These are phyloP conservation scores for Hemileia vastatrix DNA, from an alignment of 1,284 basidiomycete genomes.

Conservation along the genomic window DNA sequence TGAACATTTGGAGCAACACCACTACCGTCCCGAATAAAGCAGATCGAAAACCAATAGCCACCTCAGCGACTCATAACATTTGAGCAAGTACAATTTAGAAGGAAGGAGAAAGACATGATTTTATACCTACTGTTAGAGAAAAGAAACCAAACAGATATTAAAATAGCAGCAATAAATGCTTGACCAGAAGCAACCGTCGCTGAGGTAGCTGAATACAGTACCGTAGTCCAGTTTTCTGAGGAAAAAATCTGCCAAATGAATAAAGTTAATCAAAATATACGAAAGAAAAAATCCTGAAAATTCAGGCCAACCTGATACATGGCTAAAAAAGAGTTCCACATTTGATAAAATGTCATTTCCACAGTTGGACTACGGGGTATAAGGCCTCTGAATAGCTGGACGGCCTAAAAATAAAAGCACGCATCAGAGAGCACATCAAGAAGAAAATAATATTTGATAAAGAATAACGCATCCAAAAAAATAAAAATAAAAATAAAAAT, in stretches of 20 bases:
- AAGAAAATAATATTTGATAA: neutral
- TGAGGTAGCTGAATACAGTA: slow-evolving; percentile 62
- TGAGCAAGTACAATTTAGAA: slow-evolving; percentile 17
- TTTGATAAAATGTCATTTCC: slow-evolving; percentile 72
- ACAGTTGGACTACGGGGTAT: slow-evolving; percentile 49
- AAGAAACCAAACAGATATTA: slow-evolving; percentile 76
- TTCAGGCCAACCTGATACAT: slow-evolving; percentile 57
- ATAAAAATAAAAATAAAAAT: neutral
- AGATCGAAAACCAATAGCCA: neutral
- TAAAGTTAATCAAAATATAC: neutral
- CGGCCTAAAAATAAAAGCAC: neutral
- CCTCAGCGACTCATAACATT: neutral
- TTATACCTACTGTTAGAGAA: slow-evolving; percentile 73
- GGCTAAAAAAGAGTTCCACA: slow-evolving; percentile 78
- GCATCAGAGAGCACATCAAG: too few relatives aligned
- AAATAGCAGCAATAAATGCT: slow-evolving; percentile 62
- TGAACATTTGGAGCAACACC: slow-evolving; percentile 94
- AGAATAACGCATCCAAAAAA: neutral
- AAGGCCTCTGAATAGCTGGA: slow-evolving; percentile 59
- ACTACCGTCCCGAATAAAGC: slow-evolving; percentile 50
- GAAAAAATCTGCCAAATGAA: slow-evolving; percentile 62
- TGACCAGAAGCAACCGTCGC: slow-evolving; percentile 63
- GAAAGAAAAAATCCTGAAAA: neutral
- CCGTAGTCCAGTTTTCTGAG: slow-evolving; percentile 84
- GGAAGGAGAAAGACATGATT: slow-evolving; percentile 19